Conservation (phyloP, 768 basidiomycete genomes). For the Leccinum barrowsii region DNA sequence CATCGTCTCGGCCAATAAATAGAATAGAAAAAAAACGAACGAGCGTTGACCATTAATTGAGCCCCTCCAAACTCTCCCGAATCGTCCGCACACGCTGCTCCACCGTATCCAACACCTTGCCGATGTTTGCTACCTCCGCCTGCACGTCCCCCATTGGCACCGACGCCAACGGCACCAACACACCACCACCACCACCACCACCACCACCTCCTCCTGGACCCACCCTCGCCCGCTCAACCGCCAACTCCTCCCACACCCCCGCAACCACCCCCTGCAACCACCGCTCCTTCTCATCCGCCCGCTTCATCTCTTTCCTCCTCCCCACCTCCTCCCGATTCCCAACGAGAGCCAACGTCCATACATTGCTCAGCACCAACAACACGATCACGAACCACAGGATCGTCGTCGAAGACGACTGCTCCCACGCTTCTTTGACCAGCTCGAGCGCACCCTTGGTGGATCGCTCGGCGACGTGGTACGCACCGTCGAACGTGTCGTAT, state of each 20-base stretch:
- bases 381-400: constrained; percentile 73
- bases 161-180: constrained; percentile 15
- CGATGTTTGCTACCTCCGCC: constrained; percentile 47
- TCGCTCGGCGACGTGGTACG: constrained; percentile 64
- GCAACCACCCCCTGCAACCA: constrained; percentile 72
- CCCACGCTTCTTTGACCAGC: constrained; percentile 77
- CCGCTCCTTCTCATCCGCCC: constrained; percentile 65
- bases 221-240: constrained; percentile 37
- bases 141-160: constrained; percentile 34
- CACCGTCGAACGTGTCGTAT: constrained; percentile 80
- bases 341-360: constrained; percentile 59
- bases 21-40: background rate
- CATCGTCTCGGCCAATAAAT: background rate
- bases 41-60: constrained; percentile 19
- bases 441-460: constrained; percentile 73
- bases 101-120: constrained; percentile 49
- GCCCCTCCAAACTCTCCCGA: constrained; percentile 38
- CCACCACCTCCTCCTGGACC: background rate
- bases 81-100: constrained; percentile 55
- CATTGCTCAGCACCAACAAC: constrained; percentile 69
- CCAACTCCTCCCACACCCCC: constrained; percentile 70
- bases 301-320: constrained; percentile 45
- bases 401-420: constrained; percentile 67
- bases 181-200: background rate
- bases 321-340: constrained; percentile 46